phyloP scores from a whole-genome alignment of 2,329 filamentous ascomycete genomes.

The Dichotomopilus funicola region DNA sequence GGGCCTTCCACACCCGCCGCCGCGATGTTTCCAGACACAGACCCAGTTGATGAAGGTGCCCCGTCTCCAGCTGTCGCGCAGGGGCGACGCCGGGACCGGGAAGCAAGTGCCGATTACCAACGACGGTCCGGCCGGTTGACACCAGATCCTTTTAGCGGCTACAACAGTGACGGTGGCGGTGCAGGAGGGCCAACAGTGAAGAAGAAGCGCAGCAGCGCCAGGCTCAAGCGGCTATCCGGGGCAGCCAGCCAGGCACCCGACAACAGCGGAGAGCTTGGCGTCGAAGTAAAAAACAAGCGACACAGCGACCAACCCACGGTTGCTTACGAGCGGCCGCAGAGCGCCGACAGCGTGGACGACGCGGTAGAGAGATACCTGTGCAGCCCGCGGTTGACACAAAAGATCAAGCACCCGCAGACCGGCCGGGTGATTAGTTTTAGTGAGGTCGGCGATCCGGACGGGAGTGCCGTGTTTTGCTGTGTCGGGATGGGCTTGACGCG shows the following conservation, averaged over 20 bases:
- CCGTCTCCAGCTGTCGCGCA: conserved; percentile 64
- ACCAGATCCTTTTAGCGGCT: conserved; percentile 40
- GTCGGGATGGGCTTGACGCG: conserved; percentile 96
- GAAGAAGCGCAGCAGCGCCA: conserved; percentile 50
- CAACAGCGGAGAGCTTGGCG: conserved; percentile 29
- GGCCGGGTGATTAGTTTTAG: conserved; percentile 90
- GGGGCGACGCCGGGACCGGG: conserved; percentile 43
- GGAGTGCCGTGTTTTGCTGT: conserved; percentile 90
- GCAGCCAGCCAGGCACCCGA: conserved; percentile 38
- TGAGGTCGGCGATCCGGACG: conserved; percentile 87
- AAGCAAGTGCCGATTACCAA: conserved; percentile 42
- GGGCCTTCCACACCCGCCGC: conserved; percentile 18
- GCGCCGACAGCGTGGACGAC: conserved; percentile 80
- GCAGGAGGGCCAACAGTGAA: conserved; percentile 27
- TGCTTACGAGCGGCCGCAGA: conserved; percentile 66
- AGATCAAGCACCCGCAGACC: conserved; percentile 76
- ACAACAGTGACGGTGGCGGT: conserved; percentile 19
- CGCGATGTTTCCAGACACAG: conserved; percentile 27
- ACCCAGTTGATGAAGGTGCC: conserved; percentile 54
- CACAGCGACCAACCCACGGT: conserved; percentile 35
- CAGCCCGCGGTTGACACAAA: conserved; percentile 79
- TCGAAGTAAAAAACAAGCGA: conserved; percentile 17
- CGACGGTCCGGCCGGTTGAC: conserved; percentile 44
- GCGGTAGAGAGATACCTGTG: conserved; percentile 80
- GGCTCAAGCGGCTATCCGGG: conserved; percentile 52